Evolutionary conservation across 2,329 filamentous ascomycete genomes (phyloP).

Genomic region (Pseudogymnoascus sp.): DNA sequence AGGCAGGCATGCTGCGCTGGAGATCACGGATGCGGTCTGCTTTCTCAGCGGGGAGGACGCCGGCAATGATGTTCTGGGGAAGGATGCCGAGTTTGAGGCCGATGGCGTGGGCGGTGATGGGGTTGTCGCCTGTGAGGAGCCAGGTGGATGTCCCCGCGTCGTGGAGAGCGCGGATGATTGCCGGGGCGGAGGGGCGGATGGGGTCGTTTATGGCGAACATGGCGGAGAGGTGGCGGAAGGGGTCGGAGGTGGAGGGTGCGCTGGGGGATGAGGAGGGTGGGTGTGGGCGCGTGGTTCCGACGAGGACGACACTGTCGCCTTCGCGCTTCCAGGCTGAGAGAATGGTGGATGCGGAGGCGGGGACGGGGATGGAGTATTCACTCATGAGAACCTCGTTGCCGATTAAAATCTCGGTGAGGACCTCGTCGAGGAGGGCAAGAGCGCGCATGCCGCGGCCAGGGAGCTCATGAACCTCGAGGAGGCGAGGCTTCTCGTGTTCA

Average conservation of each 20-base stretch:
- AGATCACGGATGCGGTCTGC: slow-evolving; percentile 59
- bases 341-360: slow-evolving; percentile 26
- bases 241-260: background rate
- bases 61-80: slow-evolving; percentile 67
- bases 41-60: slow-evolving; percentile 79
- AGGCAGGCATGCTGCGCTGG: slow-evolving; percentile 29
- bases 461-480: slow-evolving; percentile 49
- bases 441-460: slow-evolving; percentile 64
- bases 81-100: slow-evolving; percentile 68
- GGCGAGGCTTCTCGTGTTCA: slow-evolving; percentile 21
- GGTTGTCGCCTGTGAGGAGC: slow-evolving; percentile 91
- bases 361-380: slow-evolving; percentile 36
- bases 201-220: slow-evolving; percentile 74
- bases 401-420: slow-evolving; percentile 45
- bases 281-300: slow-evolving; percentile 34
- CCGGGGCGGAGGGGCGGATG: slow-evolving; percentile 61
- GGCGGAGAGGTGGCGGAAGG: slow-evolving; percentile 47
- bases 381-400: slow-evolving; percentile 66
- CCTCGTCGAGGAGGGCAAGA: slow-evolving; percentile 30
- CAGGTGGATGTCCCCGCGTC: slow-evolving; percentile 64
- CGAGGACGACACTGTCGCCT: slow-evolving; percentile 56
- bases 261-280: background rate
- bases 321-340: slow-evolving; percentile 51
- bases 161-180: slow-evolving; percentile 57
- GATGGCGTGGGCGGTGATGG: slow-evolving; percentile 73